phyloP scores from a whole-genome alignment of 257 asterid genomes.

The Solanum neorickii region DNA sequence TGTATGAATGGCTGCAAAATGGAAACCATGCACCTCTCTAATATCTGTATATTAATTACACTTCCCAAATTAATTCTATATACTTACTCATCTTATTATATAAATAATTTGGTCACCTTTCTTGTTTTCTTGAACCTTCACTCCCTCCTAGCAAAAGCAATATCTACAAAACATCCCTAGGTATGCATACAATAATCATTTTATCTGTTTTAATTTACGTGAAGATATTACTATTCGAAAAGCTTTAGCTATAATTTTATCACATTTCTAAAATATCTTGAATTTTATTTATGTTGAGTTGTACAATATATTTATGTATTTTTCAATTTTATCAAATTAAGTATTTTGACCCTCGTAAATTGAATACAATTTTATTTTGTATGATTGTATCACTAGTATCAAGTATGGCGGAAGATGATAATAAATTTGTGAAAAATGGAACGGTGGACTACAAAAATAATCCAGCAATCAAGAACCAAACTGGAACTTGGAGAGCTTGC shows the following conservation, averaged over 20 bases:
- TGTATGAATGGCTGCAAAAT: neutral
- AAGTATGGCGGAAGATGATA: conserved; percentile 24
- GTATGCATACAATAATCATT: neutral
- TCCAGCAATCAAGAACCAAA: conserved; percentile 40
- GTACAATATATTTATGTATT: neutral
- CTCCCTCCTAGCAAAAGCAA: neutral
- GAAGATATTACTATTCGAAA: fast-evolving
- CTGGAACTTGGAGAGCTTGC: conserved; percentile 75
- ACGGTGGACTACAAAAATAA: conserved; percentile 37
- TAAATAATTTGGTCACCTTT: neutral
- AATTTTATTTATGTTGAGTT: neutral
- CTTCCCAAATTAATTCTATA: neutral
- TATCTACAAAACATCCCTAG: neutral
- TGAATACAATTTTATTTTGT: neutral
- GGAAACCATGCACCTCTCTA: neutral
- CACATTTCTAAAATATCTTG: neutral
- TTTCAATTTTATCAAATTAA: neutral
- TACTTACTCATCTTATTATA: neutral
- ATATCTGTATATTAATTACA: neutral
- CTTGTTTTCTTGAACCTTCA: neutral
- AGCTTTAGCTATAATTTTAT: neutral
- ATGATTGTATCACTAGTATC: neutral
- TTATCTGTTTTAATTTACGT: neutral
- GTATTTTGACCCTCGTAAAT: neutral
- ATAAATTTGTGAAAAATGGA: conserved; percentile 43